These are phyloP conservation scores for Alternaria gaisen DNA, from an alignment of 2,329 filamentous ascomycete species.

Conservation along the genomic window DNA sequence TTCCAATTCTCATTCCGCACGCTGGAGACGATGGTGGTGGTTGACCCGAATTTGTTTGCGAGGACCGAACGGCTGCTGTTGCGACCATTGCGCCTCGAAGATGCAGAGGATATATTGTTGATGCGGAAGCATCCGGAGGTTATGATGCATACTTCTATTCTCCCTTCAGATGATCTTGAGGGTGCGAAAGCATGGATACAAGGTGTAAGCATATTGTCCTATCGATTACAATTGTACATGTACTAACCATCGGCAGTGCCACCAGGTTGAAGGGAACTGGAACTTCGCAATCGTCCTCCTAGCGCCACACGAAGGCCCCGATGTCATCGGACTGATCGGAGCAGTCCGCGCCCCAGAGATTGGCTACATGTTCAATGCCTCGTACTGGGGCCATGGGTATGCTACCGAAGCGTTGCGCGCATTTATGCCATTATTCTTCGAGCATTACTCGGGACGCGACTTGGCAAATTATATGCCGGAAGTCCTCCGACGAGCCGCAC, in stretches of 20 bases:
- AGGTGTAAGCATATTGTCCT: slow-evolving; percentile 21
- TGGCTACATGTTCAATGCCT: slow-evolving; percentile 55
- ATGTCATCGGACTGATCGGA: slow-evolving; percentile 55
- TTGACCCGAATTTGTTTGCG: slow-evolving; percentile 40
- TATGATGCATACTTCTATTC: slow-evolving; percentile 66
- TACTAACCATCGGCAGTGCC: slow-evolving; percentile 26
- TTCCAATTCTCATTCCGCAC: slow-evolving; percentile 5
- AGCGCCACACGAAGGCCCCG: slow-evolving; percentile 21
- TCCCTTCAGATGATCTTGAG: slow-evolving; percentile 61
- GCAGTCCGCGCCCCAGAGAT: slow-evolving; percentile 53
- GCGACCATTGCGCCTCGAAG: slow-evolving; percentile 59
- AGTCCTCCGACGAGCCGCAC: background rate
- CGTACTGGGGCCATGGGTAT: slow-evolving; percentile 54
- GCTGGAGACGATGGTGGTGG: slow-evolving; percentile 43
- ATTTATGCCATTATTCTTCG: slow-evolving; percentile 54
- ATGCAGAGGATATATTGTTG: slow-evolving; percentile 61
- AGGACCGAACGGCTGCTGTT: slow-evolving; percentile 65
- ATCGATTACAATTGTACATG: too few relatives aligned
- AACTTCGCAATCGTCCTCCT: slow-evolving; percentile 62
- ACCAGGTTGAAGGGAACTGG: slow-evolving; percentile 56
- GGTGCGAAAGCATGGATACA: slow-evolving; percentile 50
- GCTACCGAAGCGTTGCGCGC: slow-evolving; percentile 56
- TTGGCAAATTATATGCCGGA: background rate
- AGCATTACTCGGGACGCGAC: slow-evolving; percentile 35
- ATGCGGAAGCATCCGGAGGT: slow-evolving; percentile 68